These are phyloP conservation scores for Monosporascus cannonballus DNA, from an alignment of 2,329 filamentous ascomycete genomes.

Conservation along the genomic window DNA sequence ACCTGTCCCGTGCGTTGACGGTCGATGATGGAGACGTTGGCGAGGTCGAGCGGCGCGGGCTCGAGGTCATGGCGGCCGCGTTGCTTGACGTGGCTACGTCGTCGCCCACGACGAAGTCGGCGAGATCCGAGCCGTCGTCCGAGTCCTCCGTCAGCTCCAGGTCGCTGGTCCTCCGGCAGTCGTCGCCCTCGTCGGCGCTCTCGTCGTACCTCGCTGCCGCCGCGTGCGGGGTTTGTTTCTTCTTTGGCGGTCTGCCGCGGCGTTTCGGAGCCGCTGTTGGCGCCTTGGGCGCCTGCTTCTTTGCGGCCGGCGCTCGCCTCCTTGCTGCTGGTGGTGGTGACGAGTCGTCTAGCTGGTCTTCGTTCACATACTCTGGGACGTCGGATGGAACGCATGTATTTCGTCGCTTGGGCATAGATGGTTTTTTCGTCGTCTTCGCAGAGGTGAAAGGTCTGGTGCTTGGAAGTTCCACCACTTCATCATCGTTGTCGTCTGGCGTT, in stretches of 20 bases:
- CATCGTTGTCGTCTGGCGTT: slow-evolving; percentile 3
- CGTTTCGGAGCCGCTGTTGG: slow-evolving; percentile 4
- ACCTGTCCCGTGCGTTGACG: slow-evolving; percentile 1
- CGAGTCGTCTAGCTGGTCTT: slow-evolving; percentile 5
- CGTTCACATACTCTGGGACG: not conserved
- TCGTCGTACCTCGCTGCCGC: slow-evolving; percentile 21
- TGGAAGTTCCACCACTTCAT: slow-evolving; percentile 12
- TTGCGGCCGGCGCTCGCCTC: slow-evolving; percentile 7
- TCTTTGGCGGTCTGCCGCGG: slow-evolving; percentile 12
- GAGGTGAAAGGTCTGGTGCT: slow-evolving; percentile 2
- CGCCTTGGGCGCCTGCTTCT: slow-evolving; percentile 7
- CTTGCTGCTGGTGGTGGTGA: slow-evolving; percentile 9
- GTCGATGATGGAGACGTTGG: slow-evolving; percentile 14
- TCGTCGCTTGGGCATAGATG: slow-evolving; percentile 2
- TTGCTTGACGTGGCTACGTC: slow-evolving; percentile 23
- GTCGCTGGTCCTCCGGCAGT: slow-evolving; percentile 30
- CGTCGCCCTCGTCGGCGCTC: slow-evolving; percentile 27
- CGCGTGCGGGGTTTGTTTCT: slow-evolving; percentile 2
- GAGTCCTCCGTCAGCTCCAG: slow-evolving; percentile 30
- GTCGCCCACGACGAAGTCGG: slow-evolving; percentile 26
- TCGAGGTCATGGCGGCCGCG: slow-evolving; percentile 19
- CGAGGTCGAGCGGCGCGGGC: slow-evolving; percentile 14
- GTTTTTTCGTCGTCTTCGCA: slow-evolving; percentile 9
- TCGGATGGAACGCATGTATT: not conserved
- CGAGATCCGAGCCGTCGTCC: slow-evolving; percentile 25